phyloP scores from a whole-genome alignment of 2,329 filamentous ascomycete genomes.

The Pseudogymnoascus sp. region DNA sequence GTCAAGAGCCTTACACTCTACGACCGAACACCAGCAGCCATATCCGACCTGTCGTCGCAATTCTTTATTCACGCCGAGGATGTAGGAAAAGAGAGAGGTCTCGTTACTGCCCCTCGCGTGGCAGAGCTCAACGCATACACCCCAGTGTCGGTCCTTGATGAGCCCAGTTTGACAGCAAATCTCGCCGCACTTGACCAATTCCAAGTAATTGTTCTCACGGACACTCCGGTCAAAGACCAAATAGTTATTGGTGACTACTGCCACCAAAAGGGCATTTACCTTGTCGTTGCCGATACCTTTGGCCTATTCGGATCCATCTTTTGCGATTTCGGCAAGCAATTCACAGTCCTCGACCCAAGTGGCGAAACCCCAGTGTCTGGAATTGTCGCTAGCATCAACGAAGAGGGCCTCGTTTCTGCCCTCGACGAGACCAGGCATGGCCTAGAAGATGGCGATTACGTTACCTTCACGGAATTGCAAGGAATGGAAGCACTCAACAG shows the following conservation, averaged over 20 bases:
- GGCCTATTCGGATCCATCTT: slow-evolving; percentile 94
- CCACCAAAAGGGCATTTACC: slow-evolving; percentile 84
- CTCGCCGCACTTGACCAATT: slow-evolving; percentile 78
- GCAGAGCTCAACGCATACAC: slow-evolving; percentile 96
- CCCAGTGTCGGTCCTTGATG: slow-evolving; percentile 69
- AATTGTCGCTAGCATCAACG: slow-evolving; percentile 83
- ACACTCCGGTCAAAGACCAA: slow-evolving; percentile 72
- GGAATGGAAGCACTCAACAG: slow-evolving; percentile 86
- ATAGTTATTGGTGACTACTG: slow-evolving; percentile 83
- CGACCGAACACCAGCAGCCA: slow-evolving; percentile 74
- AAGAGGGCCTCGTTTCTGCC: slow-evolving; percentile 83
- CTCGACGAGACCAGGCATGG: slow-evolving; percentile 93
- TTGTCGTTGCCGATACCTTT: slow-evolving; percentile 81
- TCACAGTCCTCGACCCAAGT: slow-evolving; percentile 80
- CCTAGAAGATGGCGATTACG: slow-evolving; percentile 90
- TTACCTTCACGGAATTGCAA: slow-evolving; percentile 87
- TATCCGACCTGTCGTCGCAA: slow-evolving; percentile 88
- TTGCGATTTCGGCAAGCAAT: slow-evolving; percentile 93
- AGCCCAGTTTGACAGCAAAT: slow-evolving; percentile 59
- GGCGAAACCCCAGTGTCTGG: slow-evolving; percentile 82
- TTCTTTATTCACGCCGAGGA: slow-evolving; percentile 89
- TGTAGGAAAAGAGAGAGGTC: slow-evolving; percentile 83
- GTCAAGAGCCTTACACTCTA: slow-evolving; percentile 94
- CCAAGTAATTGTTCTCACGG: slow-evolving; percentile 86
- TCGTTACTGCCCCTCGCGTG: slow-evolving; percentile 78